A percentile compares a stretch with the other conserved stretches of the same genome.
Conservation (phyloP, 352 stramenopile species). For the Phytopythium oedochilum region DNA sequence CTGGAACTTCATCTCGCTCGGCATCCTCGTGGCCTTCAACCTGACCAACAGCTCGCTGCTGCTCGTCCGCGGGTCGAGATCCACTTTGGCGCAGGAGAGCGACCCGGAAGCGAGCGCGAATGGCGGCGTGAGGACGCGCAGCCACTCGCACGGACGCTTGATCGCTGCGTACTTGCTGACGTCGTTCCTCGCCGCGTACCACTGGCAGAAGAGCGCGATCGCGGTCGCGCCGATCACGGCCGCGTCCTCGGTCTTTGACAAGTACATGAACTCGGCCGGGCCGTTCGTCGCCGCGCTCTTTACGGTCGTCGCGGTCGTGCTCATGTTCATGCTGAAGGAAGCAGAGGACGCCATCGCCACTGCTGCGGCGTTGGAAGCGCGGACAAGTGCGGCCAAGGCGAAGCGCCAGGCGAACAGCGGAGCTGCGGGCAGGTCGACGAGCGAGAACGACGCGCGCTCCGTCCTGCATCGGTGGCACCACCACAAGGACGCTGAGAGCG, state of each 20-base stretch:
- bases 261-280: slow-evolving; percentile 52
- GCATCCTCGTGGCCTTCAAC: slow-evolving; percentile 89
- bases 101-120: no score
- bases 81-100: not conserved
- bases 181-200: slow-evolving; percentile 64
- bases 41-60: slow-evolving; percentile 85
- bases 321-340: slow-evolving; percentile 54
- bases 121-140: no score
- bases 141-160: slow-evolving; percentile 24
- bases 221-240: slow-evolving; percentile 19
- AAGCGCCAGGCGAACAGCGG: not conserved
- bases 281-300: slow-evolving; percentile 42
- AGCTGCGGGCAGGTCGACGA: not conserved
- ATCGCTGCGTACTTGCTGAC: slow-evolving; percentile 45
- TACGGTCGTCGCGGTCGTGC: slow-evolving; percentile 38
- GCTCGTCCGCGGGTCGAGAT: slow-evolving; percentile 46
- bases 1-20: slow-evolving; percentile 90
- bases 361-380: not conserved
- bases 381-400: not conserved
- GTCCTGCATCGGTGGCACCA: not conserved
- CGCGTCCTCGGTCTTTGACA: slow-evolving; percentile 26
- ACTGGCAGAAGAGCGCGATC: slow-evolving; percentile 74
- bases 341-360: slow-evolving; percentile 15
- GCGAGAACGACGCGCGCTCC: not conserved
- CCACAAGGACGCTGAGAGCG: not conserved